phyloP scores from a whole-genome alignment of 176 grass and related monocot species.

The Cymbopogon citratus region DNA sequence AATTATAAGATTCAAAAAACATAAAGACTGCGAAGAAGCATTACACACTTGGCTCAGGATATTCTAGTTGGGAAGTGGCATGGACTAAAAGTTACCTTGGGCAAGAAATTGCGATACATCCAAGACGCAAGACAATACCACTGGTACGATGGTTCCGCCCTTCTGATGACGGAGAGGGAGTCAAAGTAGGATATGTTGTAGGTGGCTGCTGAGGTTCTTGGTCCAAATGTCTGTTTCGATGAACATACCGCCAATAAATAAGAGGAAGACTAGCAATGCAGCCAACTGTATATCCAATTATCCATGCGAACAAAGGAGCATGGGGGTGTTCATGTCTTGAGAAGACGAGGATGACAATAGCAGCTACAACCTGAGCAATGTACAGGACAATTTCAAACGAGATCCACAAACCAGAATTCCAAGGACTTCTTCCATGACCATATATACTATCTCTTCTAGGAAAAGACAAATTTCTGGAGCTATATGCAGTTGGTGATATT shows the following conservation, averaged over 20 bases:
- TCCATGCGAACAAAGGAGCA: conserved; percentile 83
- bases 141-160: conserved; percentile 31
- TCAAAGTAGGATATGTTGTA: conserved; percentile 47
- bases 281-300: conserved; percentile 82
- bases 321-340: conserved; percentile 72
- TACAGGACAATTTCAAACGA: conserved; percentile 78
- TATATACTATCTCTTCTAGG: conserved; percentile 61
- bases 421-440: conserved; percentile 63
- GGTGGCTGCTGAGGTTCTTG: conserved; percentile 49
- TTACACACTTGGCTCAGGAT: not conserved
- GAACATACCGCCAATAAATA: conserved; percentile 89
- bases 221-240: conserved; percentile 63
- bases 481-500: conserved; percentile 44
- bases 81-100: conserved; percentile 40
- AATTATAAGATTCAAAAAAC: conserved; percentile 9
- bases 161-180: conserved; percentile 42
- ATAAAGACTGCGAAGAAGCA: conserved; percentile 4
- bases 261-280: conserved; percentile 78
- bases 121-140: conserved; percentile 32
- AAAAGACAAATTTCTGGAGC: conserved; percentile 46
- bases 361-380: conserved; percentile 71
- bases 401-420: conserved; percentile 94
- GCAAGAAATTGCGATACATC: conserved; percentile 33
- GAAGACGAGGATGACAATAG: conserved; percentile 59
- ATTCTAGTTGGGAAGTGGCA: conserved; percentile 6